Evolutionary conservation across 2,329 filamentous ascomycete genomes (phyloP).

Genomic region (Apiospora malaysiana): DNA sequence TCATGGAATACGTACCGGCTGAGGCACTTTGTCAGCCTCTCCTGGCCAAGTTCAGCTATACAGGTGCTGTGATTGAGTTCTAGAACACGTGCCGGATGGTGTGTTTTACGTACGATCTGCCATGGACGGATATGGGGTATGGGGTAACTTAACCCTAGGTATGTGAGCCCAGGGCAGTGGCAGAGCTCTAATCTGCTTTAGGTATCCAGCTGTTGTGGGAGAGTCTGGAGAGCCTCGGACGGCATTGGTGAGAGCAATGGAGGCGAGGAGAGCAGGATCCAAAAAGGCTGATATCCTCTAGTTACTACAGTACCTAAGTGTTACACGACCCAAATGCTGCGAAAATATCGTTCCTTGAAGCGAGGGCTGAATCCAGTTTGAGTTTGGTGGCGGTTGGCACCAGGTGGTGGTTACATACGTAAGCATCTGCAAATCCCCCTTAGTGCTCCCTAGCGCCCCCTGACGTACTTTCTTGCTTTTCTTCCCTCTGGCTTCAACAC

Average conservation of each 20-base stretch:
- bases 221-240: background rate
- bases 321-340: background rate
- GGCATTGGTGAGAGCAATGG: background rate
- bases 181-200: background rate
- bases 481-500: background rate
- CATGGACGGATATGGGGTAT: background rate
- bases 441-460: background rate
- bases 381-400: background rate
- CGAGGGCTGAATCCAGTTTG: background rate
- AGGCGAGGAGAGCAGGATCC: background rate
- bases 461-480: background rate
- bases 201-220: background rate
- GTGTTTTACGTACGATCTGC: constrained; percentile 2
- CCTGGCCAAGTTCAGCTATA: background rate
- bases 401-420: background rate
- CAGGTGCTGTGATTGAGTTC: background rate
- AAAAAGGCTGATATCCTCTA: background rate
- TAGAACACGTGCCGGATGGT: background rate
- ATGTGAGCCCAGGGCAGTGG: background rate
- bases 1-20: background rate
- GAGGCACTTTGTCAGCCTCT: background rate
- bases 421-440: background rate
- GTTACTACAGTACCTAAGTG: too few relatives aligned
- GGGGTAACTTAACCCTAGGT: constrained; percentile 9
- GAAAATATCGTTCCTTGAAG: background rate